Percentiles rank a stretch among this genome's conserved stretches.
Evolutionary conservation across 2,329 filamentous ascomycete genomes (phyloP).

Genomic region (Scleromitrula shiraiana): DNA sequence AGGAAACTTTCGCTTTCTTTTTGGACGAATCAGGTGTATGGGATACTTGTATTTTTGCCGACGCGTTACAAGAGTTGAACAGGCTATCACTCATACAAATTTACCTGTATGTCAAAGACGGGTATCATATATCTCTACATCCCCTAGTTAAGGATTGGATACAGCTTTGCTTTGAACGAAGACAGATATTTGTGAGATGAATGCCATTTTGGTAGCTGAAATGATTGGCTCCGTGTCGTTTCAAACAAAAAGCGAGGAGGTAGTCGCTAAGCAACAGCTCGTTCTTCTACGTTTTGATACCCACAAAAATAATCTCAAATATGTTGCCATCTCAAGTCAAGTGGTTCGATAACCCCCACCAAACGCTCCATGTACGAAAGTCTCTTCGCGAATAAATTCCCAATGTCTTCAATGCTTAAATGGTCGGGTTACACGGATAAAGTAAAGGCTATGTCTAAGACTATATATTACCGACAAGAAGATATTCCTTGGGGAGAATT

Average conservation of each 20-base stretch:
- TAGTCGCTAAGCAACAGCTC: neutral
- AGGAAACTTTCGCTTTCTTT: neutral
- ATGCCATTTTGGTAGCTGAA: neutral
- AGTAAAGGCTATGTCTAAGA: neutral
- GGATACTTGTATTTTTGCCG: constrained; percentile 13
- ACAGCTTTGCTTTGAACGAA: neutral
- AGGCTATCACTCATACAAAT: constrained; percentile 17
- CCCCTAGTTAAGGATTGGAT: constrained; percentile 10
- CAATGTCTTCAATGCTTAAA: neutral
- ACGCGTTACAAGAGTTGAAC: constrained; percentile 12
- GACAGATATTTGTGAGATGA: neutral
- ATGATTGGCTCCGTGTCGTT: neutral
- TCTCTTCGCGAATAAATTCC: neutral
- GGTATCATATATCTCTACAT: constrained; percentile 3
- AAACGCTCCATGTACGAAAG: neutral
- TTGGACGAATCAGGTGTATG: constrained; percentile 8
- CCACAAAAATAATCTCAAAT: neutral
- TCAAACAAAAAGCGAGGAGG: too few relatives aligned
- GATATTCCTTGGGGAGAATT: neutral
- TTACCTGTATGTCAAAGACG: neutral
- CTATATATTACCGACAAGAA: neutral
- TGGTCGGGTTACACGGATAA: neutral
- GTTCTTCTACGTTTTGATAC: neutral
- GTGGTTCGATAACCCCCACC: neutral
- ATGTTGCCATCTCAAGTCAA: neutral